phyloP scores from a whole-genome alignment of 2,329 filamentous ascomycete species.

The Calonectria crousiana region DNA sequence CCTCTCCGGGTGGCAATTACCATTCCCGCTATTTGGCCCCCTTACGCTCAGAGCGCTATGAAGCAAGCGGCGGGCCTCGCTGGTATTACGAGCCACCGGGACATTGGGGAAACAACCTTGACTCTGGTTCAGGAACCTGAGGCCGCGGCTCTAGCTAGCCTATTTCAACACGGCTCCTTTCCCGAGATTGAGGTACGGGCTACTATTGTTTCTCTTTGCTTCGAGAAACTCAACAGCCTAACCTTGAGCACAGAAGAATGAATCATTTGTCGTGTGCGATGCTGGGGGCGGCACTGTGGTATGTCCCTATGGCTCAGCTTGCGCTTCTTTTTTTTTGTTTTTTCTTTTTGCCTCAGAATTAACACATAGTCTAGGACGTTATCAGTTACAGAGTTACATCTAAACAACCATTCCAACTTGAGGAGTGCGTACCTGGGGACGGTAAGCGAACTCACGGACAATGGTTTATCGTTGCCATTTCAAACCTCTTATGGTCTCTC shows the following conservation, averaged over 20 bases:
- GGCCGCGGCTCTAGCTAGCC: constrained; percentile 14
- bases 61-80: constrained; percentile 16
- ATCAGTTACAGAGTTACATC: constrained; percentile 18
- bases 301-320: too few species aligned
- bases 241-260: neutral
- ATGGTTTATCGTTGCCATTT: too few species aligned
- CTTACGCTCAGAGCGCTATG: constrained; percentile 15
- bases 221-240: neutral
- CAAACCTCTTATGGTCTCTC: neutral
- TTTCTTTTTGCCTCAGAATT: neutral
- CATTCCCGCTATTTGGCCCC: constrained; percentile 21
- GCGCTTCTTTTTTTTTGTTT: too few species aligned
- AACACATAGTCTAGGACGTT: neutral
- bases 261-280: constrained; percentile 25
- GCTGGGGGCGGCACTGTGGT: constrained; percentile 22
- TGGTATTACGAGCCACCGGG: neutral
- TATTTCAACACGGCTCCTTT: constrained; percentile 2
- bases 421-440: constrained; percentile 13
- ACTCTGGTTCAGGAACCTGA: constrained; percentile 22
- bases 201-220: too few species aligned
- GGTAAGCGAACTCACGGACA: neutral
- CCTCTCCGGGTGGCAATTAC: constrained; percentile 23
- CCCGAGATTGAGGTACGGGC: constrained; percentile 9
- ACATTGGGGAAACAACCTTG: constrained; percentile 15
- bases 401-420: neutral